phyloP scores from a whole-genome alignment of 164 flowering plant genomes.

The Kalanchoe fedtschenkoi region DNA sequence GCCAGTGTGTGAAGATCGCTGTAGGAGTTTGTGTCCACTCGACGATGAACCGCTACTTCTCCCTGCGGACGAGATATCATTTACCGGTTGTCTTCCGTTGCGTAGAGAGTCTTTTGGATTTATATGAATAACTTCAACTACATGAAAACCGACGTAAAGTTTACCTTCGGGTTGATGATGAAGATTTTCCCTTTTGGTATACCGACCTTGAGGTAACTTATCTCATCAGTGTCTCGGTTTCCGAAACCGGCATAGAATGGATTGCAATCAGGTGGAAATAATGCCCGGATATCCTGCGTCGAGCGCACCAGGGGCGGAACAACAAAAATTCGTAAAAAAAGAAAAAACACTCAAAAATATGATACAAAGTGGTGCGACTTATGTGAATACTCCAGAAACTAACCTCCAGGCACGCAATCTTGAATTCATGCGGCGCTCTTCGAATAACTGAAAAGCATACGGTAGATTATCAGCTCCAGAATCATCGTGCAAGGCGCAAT shows the following conservation, averaged over 20 bases:
- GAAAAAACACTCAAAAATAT: background rate
- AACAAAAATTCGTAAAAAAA: too few relatives aligned
- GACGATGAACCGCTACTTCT: constrained; percentile 67
- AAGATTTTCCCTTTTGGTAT: constrained; percentile 89
- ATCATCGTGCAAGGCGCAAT: background rate
- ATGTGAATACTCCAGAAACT: constrained; percentile 11
- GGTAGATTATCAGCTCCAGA: background rate
- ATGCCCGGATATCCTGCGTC: constrained; percentile 77
- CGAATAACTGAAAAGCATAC: constrained; percentile 53
- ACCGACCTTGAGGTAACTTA: constrained; percentile 93
- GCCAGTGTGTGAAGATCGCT: constrained; percentile 73
- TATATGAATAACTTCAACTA: background rate
- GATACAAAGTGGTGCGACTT: background rate
- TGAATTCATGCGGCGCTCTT: constrained; percentile 98
- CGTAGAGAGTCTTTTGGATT: background rate
- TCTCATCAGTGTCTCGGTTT: constrained; percentile 88
- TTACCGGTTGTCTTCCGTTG: too few relatives aligned
- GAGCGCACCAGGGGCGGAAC: too few relatives aligned
- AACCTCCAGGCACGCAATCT: constrained; percentile 90
- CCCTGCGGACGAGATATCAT: constrained; percentile 47
- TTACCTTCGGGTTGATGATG: constrained; percentile 89
- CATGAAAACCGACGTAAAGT: background rate
- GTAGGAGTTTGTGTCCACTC: constrained; percentile 71
- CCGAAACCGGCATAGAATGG: constrained; percentile 99
- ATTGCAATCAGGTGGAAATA: constrained; percentile 74